Evolutionary conservation across 345 rosid species (phyloP).

Genomic region (Geranium brycei): DNA sequence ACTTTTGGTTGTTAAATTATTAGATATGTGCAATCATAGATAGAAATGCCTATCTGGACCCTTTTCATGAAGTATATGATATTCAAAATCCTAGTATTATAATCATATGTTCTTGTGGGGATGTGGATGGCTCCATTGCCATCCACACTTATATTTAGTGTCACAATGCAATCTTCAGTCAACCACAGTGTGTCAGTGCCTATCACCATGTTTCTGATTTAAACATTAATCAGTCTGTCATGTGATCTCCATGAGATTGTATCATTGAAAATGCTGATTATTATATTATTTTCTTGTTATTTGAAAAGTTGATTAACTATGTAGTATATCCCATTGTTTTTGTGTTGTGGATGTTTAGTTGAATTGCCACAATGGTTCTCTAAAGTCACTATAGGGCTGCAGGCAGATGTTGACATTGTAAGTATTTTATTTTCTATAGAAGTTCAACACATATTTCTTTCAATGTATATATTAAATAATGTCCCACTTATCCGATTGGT

Average conservation of each 20-base stretch:
- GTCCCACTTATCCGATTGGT: too few species aligned
- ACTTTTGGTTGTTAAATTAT: neutral
- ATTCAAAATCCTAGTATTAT: neutral
- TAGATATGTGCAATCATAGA: too few species aligned
- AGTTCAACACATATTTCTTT: neutral
- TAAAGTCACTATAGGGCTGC: slow-evolving; percentile 51
- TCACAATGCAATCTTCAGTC: neutral
- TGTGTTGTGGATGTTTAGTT: slow-evolving; percentile 36
- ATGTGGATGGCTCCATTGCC: neutral
- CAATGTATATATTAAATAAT: too few species aligned
- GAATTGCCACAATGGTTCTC: slow-evolving; percentile 94
- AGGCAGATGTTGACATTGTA: slow-evolving; percentile 74
- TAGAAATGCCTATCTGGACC: neutral
- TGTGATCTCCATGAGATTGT: too few species aligned
- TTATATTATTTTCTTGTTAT: too few species aligned
- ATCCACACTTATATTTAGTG: neutral
- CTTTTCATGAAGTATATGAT: neutral
- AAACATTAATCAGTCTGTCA: too few species aligned
- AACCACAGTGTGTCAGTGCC: too few species aligned
- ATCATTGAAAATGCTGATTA: too few species aligned
- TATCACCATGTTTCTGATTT: neutral
- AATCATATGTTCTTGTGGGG: neutral
- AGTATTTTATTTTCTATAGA: slow-evolving; percentile 22
- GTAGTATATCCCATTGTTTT: slow-evolving; percentile 7
- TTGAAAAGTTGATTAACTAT: neutral